Evolutionary conservation across 2,329 filamentous ascomycete genomes (phyloP).

Genomic region (Pyrenophora teres): DNA sequence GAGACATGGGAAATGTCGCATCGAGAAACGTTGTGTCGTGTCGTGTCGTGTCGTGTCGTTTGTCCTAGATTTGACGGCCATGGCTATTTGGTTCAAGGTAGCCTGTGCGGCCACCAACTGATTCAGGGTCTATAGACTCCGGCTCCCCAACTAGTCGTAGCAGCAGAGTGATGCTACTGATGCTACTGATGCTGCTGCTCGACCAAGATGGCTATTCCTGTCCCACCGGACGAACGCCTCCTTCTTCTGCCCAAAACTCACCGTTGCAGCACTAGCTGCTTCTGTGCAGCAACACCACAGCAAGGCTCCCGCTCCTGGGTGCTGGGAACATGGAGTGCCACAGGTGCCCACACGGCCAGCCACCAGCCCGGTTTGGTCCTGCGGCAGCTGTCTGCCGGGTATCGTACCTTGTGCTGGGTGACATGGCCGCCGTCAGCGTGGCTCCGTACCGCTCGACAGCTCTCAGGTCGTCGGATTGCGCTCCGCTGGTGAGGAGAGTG

Average conservation of each 20-base stretch:
- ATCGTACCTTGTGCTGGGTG: slow-evolving; percentile 32
- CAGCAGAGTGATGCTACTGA: no score
- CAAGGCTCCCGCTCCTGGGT: slow-evolving; percentile 32
- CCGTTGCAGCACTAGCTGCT: slow-evolving; percentile 33
- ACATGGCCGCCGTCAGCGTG: slow-evolving; percentile 33
- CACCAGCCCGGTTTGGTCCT: slow-evolving; percentile 42
- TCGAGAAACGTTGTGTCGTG: no score
- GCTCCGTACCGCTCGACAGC: slow-evolving; percentile 35
- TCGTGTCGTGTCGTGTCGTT: no score
- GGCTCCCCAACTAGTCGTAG: slow-evolving; percentile 6
- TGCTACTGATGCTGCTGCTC: no score
- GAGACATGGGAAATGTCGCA: no score
- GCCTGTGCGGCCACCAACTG: background rate
- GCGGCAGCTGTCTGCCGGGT: slow-evolving; percentile 41
- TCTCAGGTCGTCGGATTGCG: slow-evolving; percentile 30
- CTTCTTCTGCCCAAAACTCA: slow-evolving; percentile 26
- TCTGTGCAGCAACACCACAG: slow-evolving; percentile 25
- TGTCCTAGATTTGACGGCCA: background rate
- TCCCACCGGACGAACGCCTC: slow-evolving; percentile 32
- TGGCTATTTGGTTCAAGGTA: no score
- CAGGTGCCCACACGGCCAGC: slow-evolving; percentile 29
- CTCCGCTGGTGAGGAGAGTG: slow-evolving; percentile 21
- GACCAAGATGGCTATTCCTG: slow-evolving; percentile 27
- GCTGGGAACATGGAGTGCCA: slow-evolving; percentile 34
- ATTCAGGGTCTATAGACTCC: slow-evolving; percentile 14